A percentile compares a stretch with the other conserved stretches of the same genome.
Evolutionary conservation across 768 basidiomycete species (phyloP).

Genomic region (Daedaleopsis nitida): DNA sequence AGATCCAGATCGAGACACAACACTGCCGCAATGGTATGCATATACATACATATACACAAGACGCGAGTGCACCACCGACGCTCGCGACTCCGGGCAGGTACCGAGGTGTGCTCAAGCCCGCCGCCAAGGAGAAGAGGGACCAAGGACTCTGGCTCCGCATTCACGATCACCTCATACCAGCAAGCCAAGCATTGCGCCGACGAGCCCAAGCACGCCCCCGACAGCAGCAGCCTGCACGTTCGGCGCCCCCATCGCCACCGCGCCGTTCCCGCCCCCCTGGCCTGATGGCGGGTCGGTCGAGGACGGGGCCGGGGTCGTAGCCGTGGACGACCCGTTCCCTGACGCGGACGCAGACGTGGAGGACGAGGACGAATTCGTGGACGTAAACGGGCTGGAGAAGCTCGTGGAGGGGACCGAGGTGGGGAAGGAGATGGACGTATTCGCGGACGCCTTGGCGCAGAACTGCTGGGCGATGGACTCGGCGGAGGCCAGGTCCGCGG

Average conservation of each 20-base stretch:
- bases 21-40: no score
- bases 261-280: neutral
- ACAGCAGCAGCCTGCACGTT: neutral
- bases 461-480: conserved; percentile 51
- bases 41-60: no score
- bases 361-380: conserved; percentile 11
- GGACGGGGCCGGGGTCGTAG: neutral
- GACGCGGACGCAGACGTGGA: neutral
- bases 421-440: conserved; percentile 41
- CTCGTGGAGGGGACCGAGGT: conserved; percentile 23
- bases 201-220: neutral
- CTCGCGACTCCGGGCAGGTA: no score
- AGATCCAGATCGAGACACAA: no score
- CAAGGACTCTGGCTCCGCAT: no score
- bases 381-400: conserved; percentile 15
- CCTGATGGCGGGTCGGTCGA: neutral
- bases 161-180: no score
- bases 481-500: conserved; percentile 35
- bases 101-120: no score
- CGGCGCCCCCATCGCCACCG: no score
- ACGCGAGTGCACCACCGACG: no score
- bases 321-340: neutral
- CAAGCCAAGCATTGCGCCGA: neutral
- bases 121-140: no score
- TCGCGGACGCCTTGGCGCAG: conserved; percentile 42